Conservation (phyloP, 2,329 filamentous ascomycete genomes). For the Cercospora brassicicola region DNA sequence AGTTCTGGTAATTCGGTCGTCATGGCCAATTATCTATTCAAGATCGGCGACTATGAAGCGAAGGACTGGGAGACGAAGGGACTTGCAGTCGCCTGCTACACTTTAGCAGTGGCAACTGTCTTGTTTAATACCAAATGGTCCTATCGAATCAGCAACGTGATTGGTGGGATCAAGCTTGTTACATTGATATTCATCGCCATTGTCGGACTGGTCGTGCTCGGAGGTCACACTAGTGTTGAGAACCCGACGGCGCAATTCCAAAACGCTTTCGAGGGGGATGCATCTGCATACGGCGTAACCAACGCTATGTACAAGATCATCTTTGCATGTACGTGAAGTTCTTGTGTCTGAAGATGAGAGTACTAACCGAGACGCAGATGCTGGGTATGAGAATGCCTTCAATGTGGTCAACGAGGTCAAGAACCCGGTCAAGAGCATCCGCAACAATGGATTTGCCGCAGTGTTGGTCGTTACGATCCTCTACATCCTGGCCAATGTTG, state of each 20-base stretch:
- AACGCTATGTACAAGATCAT: slow-evolving; percentile 56
- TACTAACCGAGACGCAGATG: slow-evolving; percentile 6
- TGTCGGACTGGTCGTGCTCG: slow-evolving; percentile 63
- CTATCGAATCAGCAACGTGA: slow-evolving; percentile 56
- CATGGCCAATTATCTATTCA: slow-evolving; percentile 62
- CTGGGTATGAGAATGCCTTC: slow-evolving; percentile 55
- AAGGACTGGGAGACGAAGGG: slow-evolving; percentile 67
- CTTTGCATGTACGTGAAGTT: slow-evolving; percentile 40
- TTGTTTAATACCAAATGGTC: slow-evolving; percentile 60
- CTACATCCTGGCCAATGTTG: slow-evolving; percentile 60
- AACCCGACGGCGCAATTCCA: slow-evolving; percentile 58
- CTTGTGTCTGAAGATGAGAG: neutral
- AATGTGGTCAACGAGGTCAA: slow-evolving; percentile 63
- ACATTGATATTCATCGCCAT: slow-evolving; percentile 57
- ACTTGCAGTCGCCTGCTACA: slow-evolving; percentile 65
- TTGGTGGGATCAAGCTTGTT: slow-evolving; percentile 61
- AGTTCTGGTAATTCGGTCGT: slow-evolving; percentile 64
- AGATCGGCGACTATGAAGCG: slow-evolving; percentile 53
- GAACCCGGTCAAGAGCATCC: slow-evolving; percentile 59
- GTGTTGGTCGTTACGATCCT: slow-evolving; percentile 49
- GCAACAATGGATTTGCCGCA: slow-evolving; percentile 42
- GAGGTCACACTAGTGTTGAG: slow-evolving; percentile 53
- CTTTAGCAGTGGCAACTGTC: slow-evolving; percentile 49
- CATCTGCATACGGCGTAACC: slow-evolving; percentile 53
- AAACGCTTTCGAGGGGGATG: slow-evolving; percentile 55